Evolutionary conservation across 306 rosid species (phyloP).

Genomic region (cucumber (Cucumis sativus)): DNA sequence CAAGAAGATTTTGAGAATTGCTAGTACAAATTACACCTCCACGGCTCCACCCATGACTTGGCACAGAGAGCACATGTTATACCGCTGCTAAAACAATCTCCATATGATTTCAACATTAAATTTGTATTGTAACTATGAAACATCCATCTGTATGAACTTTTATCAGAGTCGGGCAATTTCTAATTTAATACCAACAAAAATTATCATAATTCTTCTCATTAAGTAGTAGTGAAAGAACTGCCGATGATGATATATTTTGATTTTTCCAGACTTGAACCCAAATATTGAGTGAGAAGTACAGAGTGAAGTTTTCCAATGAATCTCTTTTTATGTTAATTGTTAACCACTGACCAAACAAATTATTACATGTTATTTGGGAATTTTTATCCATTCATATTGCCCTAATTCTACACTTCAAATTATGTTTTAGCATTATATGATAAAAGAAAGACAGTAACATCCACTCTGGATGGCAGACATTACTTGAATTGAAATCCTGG

Average conservation of each 20-base stretch:
- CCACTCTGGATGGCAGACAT: conserved; percentile 4
- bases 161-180: neutral
- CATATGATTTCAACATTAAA: neutral
- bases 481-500: conserved; percentile 90
- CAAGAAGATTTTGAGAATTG: conserved; percentile 11
- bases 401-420: neutral
- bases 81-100: neutral
- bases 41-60: neutral
- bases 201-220: neutral
- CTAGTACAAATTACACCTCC: conserved; percentile 21
- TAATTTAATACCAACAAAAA: neutral
- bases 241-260: neutral
- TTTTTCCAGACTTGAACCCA: neutral
- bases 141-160: neutral
- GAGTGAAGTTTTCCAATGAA: neutral
- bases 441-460: neutral
- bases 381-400: neutral
- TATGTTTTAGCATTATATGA: neutral
- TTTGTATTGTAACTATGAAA: neutral
- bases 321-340: neutral
- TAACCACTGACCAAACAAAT: neutral
- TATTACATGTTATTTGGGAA: neutral
- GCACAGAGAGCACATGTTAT: neutral
- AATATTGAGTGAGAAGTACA: neutral
- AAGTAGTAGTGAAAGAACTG: neutral